Conservation (phyloP, 495 filamentous ascomycete species). For the Neurospora sp. region DNA sequence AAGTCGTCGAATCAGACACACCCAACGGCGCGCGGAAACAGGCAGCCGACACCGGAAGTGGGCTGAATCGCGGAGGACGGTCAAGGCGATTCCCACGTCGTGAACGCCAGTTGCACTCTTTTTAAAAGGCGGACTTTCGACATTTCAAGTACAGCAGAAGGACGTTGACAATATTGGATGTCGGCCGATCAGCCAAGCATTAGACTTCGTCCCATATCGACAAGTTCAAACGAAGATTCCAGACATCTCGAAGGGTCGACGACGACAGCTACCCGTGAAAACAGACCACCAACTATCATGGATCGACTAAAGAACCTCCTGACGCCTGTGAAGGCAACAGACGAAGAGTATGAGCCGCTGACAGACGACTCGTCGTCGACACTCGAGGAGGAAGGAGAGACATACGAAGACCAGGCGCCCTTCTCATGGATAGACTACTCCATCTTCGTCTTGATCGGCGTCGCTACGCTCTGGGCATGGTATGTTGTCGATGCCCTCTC, state of each 20-base stretch:
- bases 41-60: not conserved
- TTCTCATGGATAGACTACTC: slow-evolving; percentile 75
- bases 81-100: not conserved
- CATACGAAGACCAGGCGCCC: slow-evolving; percentile 27
- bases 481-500: slow-evolving; percentile 34
- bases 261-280: not conserved
- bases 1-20: not conserved
- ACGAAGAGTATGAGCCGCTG: slow-evolving; percentile 49
- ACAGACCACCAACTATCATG: slow-evolving; percentile 9
- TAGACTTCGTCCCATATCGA: not conserved
- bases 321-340: slow-evolving; percentile 23
- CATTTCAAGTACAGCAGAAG: not conserved
- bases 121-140: not conserved
- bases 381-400: slow-evolving; percentile 15
- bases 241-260: not conserved
- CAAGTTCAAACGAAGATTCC: not conserved
- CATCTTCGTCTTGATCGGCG: slow-evolving; percentile 76
- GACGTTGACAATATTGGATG: not conserved
- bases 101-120: not conserved
- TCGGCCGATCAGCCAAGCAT: not conserved
- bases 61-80: not conserved
- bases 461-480: slow-evolving; percentile 97
- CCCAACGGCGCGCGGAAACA: not conserved
- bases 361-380: slow-evolving; percentile 30
- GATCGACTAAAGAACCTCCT: slow-evolving; percentile 21